Base-by-base conservation (phyloP, 164 flowering plant genomes). In the Houttuynia cordata region DNA sequence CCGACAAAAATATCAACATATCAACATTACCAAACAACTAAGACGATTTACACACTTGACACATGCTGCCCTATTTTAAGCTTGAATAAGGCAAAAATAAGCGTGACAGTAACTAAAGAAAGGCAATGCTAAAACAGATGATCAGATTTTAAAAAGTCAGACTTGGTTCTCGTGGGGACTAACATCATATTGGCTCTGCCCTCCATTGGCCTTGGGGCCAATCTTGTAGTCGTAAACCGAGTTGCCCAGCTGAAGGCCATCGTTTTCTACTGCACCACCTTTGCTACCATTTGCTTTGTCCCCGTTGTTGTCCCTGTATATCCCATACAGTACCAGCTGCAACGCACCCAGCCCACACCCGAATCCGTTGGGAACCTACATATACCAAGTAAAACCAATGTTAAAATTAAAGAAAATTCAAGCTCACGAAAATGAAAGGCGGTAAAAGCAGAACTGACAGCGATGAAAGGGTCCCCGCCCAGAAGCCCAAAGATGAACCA, bases 401-500 rank as follows among this genome's bases (percentile, higher is more conserved):
- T 30, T 30, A 30, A 30, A n/a, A n/a, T n/a, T n/a, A n/a, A n/a
- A n/a, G n/a, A n/a, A n/a, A n/a, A n/a, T n/a, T n/a, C n/a, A n/a
- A n/a, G n/a, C n/a, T n/a, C 49, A 42, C 12, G 17, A 42, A 10
- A 42, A 10, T 42, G 10, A 8, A 42, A 42, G 49, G 49, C 17
- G 9, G 17, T 10, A 10, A n/a, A n/a, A n/a, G n/a, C n/a, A n/a
- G n/a, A n/a, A 71, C 80, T 79, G 39, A 82, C 86, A 10, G 66
- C 67, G 22, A 82, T 42, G 62, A 76, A 82, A 45, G 74, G 79
- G 62, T 80, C 86, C 8, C 51, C 71, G 13, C 80, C 80, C 15
- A 82, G 73, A 51, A 82, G 77, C 9, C 83, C 86, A 56, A 41
- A 82, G 60, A 70, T 51, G 63, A 80, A 80, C 83, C 83, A 82